Evolutionary conservation across 2,329 filamentous ascomycete species (phyloP).

Genomic region (Plectosphaerella plurivora): DNA sequence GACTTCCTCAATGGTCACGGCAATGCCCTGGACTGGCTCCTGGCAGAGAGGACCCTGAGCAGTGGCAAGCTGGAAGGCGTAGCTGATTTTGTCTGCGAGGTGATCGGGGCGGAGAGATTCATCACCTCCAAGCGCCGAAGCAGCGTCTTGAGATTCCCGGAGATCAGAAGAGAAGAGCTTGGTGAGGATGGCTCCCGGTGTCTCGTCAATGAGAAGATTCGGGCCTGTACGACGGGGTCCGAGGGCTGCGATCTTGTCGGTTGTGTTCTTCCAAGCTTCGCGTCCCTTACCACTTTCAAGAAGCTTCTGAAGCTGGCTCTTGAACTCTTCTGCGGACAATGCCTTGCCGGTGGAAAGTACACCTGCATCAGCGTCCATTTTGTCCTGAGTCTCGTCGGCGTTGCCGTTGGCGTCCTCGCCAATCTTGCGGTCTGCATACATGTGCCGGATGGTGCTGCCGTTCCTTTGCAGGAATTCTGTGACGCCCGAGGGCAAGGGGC

Average conservation of each 20-base stretch:
- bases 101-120: constrained; percentile 57
- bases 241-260: constrained; percentile 84
- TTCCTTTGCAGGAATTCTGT: constrained; percentile 86
- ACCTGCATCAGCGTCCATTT: constrained; percentile 50
- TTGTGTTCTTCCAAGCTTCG: constrained; percentile 71
- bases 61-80: constrained; percentile 91
- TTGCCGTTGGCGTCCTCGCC: constrained; percentile 30
- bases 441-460: constrained; percentile 67
- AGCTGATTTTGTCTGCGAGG: constrained; percentile 83
- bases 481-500: constrained; percentile 71
- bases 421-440: constrained; percentile 68
- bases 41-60: constrained; percentile 86
- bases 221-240: constrained; percentile 81
- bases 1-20: constrained; percentile 83
- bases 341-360: constrained; percentile 47
- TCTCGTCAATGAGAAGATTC: constrained; percentile 84
- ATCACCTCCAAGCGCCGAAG: constrained; percentile 31
- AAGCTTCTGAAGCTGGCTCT: constrained; percentile 60
- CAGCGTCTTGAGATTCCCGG: constrained; percentile 16
- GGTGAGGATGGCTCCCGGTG: constrained; percentile 64
- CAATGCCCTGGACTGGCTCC: constrained; percentile 89
- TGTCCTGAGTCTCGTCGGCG: constrained; percentile 30
- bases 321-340: constrained; percentile 73
- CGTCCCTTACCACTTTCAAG: constrained; percentile 59
- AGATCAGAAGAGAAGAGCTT: constrained; percentile 54